Base-by-base conservation (phyloP, 805 yeast species). In the Candida tibetensis region DNA sequence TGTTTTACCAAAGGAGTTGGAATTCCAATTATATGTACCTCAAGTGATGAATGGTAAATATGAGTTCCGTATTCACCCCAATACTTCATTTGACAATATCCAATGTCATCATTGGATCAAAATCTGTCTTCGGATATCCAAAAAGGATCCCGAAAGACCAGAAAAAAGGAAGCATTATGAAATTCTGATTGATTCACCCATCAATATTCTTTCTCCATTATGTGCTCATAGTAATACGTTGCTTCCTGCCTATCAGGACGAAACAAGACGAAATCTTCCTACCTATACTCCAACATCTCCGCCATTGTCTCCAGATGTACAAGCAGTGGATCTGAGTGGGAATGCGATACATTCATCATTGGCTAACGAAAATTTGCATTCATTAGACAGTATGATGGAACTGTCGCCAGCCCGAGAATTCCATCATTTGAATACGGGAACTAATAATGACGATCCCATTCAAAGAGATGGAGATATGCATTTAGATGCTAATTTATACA, bases 101-200 rank as follows among this genome's bases (percentile, higher is more conserved):
- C 90, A 88, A 62, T 75, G 93, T 5, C 91, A 86, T 52, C 99
- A 93, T 63, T 93, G 99, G 97, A 81, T 93, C 52, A 93, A 93
- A 62, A 75, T 93, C 12, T 84, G 95, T 46, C 64, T 93, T 36
- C 67, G 98, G 36, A 69, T 93, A 28, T 85, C 95, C 4, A 77
- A 75, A 47, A 55, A 71, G n/a, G 81, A 84, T 30, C 76, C 80
- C 2, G 69, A 71, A 2, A 62, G 66, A 31, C 59, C 66, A 3
- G 70, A 51, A 13, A 86, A 86, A 55, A 70, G 95, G 32, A 93
- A 90, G 57, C 97, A 89, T 56, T 93, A 85, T 57, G 99, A 93
- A 64, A 85, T 93, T 31, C 81, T 88, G 41, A 91, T 93, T 40
- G 99, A 93, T 60, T 86, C 96, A 2, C 99, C 99, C 3, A 81